phyloP scores from a whole-genome alignment of 768 basidiomycete species.

The Polyporus arcularius region DNA sequence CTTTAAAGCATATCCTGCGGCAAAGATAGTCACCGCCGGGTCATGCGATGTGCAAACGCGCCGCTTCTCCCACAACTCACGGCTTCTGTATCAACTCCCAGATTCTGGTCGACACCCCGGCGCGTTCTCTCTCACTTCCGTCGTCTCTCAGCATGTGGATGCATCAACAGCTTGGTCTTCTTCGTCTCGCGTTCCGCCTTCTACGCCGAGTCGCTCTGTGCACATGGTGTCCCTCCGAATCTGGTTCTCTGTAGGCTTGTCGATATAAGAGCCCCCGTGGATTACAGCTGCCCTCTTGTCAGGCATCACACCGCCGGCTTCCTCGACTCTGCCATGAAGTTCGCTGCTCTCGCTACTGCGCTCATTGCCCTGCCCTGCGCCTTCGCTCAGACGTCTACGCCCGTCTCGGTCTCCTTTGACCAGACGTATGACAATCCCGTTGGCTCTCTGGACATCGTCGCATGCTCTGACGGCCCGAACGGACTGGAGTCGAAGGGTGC shows the following conservation, averaged over 20 bases:
- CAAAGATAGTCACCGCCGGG: neutral
- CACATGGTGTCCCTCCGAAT: neutral
- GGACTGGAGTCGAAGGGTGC: constrained; percentile 42
- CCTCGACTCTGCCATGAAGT: neutral
- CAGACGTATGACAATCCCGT: constrained; percentile 45
- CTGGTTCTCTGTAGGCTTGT: neutral
- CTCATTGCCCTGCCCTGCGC: constrained; percentile 6
- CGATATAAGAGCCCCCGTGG: neutral
- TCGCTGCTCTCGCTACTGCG: constrained; percentile 25
- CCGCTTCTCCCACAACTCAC: neutral
- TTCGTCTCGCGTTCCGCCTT: no score
- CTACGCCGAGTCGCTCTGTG: no score
- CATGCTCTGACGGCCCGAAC: constrained; percentile 53
- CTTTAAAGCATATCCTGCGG: neutral
- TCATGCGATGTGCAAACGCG: neutral
- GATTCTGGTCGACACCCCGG: neutral
- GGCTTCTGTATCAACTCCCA: neutral
- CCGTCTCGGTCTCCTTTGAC: constrained; percentile 40
- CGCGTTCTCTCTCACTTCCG: neutral
- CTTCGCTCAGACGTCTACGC: constrained; percentile 3
- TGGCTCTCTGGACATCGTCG: constrained; percentile 43
- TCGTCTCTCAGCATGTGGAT: no score
- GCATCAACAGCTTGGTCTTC: no score
- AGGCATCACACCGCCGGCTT: neutral
- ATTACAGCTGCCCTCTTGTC: neutral